phyloP scores from a whole-genome alignment of 2,329 filamentous ascomycete species.

The Penicillium capsulatum region DNA sequence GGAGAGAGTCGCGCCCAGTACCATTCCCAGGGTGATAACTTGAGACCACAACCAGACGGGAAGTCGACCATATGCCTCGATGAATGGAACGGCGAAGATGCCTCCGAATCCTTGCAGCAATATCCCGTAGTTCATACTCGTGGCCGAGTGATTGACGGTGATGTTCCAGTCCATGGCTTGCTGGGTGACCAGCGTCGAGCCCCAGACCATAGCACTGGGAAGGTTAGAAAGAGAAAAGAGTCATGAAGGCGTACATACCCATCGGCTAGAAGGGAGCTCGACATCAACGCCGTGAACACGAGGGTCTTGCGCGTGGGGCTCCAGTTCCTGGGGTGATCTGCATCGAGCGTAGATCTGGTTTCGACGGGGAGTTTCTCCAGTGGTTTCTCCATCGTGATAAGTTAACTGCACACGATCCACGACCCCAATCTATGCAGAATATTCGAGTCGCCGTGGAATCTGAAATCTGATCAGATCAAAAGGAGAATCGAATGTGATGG shows the following conservation, averaged over 20 bases:
- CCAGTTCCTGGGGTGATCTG: no score
- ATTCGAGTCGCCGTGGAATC: no score
- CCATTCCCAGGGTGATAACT: constrained; percentile 37
- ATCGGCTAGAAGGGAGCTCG: constrained; percentile 35
- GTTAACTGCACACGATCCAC: no score
- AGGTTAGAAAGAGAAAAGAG: no score
- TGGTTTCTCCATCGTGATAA: no score
- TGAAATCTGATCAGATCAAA: no score
- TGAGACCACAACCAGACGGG: constrained; percentile 44
- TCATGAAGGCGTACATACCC: constrained; percentile 29
- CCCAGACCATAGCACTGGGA: constrained; percentile 41
- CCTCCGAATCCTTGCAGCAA: constrained; percentile 39
- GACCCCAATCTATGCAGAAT: no score
- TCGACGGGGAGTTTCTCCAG: no score
- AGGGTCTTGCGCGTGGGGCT: constrained; percentile 27
- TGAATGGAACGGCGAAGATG: constrained; percentile 37
- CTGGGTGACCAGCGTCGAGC: constrained; percentile 38
- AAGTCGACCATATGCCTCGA: constrained; percentile 40
- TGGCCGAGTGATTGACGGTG: constrained; percentile 31
- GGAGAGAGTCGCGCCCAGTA: constrained; percentile 40
- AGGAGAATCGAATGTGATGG: no score
- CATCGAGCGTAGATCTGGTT: no score
- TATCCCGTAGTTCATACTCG: constrained; percentile 41
- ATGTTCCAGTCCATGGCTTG: constrained; percentile 37
- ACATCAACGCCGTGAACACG: constrained; percentile 34